phyloP scores from a whole-genome alignment of 129 eudicot genomes.

The Chrysanthemum seticuspe region DNA sequence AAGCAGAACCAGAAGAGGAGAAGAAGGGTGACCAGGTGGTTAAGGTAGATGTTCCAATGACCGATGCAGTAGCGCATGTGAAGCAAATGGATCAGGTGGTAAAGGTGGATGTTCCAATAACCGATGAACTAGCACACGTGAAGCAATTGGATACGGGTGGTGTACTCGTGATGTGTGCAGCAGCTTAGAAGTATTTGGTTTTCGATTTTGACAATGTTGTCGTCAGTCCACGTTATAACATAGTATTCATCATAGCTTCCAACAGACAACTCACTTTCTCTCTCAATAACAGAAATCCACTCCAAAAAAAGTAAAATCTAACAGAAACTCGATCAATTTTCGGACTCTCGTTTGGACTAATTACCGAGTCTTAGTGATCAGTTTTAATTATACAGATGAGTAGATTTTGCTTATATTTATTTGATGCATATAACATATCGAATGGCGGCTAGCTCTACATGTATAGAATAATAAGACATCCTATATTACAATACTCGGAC shows the following conservation, averaged over 20 bases:
- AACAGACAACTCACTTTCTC: constrained; percentile 23
- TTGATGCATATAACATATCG: too few species aligned
- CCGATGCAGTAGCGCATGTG: not conserved
- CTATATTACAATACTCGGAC: too few species aligned
- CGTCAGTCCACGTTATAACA: not conserved
- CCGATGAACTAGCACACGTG: not conserved
- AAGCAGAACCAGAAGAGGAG: constrained; percentile 2
- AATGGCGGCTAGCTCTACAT: too few species aligned
- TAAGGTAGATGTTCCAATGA: not conserved
- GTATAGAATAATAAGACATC: too few species aligned
- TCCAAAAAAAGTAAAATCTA: constrained; percentile 14
- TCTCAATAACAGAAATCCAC: constrained; percentile 27
- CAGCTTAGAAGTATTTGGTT: not conserved
- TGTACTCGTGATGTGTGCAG: constrained; percentile 23
- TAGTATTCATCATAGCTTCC: not conserved
- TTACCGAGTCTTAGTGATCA: not conserved
- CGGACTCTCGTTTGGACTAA: not conserved
- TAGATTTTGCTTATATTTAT: too few species aligned
- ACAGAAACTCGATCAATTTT: constrained; percentile 2
- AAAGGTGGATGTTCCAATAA: not conserved
- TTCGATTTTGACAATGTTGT: constrained; percentile 12
- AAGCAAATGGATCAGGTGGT: constrained; percentile 10
- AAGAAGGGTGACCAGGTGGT: not conserved
- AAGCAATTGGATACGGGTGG: constrained; percentile 14
- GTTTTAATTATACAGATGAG: too few species aligned